phyloP scores from a whole-genome alignment of 768 basidiomycete genomes.

The Scleroderma bovista region DNA sequence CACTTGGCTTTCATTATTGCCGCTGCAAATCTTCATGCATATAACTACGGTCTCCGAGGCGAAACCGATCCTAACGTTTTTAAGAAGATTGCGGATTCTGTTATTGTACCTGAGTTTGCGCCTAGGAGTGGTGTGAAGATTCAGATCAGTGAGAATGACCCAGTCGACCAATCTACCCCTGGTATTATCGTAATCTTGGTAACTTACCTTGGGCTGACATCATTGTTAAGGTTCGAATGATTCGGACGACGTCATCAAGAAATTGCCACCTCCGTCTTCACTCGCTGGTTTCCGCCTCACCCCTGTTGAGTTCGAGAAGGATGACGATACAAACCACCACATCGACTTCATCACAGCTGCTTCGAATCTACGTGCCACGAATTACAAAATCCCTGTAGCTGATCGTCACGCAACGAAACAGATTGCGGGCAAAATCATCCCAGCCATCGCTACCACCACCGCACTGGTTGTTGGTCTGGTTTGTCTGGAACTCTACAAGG shows the following conservation, averaged over 20 bases:
- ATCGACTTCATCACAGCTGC: constrained; percentile 99
- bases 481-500: constrained; percentile 97
- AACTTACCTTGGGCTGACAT: constrained; percentile 2
- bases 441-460: constrained; percentile 98
- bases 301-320: constrained; percentile 98
- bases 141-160: constrained; percentile 90
- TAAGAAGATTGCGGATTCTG: constrained; percentile 76
- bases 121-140: constrained; percentile 90
- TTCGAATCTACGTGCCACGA: constrained; percentile 92
- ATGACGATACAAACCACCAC: constrained; percentile 96
- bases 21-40: constrained; percentile 94
- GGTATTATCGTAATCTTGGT: constrained; percentile 15
- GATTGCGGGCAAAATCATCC: constrained; percentile 98
- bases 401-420: constrained; percentile 94
- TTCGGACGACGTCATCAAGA: constrained; percentile 49
- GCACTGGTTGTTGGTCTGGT: constrained; percentile 93
- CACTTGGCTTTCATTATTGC: constrained; percentile 89
- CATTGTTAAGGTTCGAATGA: constrained; percentile 42
- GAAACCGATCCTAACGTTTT: constrained; percentile 74
- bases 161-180: constrained; percentile 52
- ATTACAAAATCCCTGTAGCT: constrained; percentile 84
- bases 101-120: constrained; percentile 88
- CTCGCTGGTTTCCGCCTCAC: constrained; percentile 93
- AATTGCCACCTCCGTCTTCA: constrained; percentile 84
- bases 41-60: constrained; percentile 95